Conservation (phyloP, 2,329 filamentous ascomycete genomes). For the Talaromyces sp. region DNA sequence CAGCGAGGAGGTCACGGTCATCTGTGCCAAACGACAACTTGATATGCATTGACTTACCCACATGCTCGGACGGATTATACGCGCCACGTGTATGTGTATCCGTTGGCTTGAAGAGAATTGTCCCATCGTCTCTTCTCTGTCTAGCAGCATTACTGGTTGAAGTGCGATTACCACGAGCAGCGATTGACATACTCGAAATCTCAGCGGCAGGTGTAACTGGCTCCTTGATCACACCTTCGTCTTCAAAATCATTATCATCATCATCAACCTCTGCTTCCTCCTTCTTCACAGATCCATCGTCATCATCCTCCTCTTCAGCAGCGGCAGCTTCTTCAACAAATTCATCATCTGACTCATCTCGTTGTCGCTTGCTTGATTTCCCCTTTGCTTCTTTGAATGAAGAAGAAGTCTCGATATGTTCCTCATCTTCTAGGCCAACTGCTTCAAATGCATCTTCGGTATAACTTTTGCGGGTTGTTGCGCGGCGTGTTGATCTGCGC, state of each 20-base stretch:
- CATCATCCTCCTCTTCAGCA: slow-evolving; percentile 18
- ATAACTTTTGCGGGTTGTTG: slow-evolving; percentile 32
- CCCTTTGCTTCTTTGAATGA: slow-evolving; percentile 18
- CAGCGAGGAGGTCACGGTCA: slow-evolving; percentile 47
- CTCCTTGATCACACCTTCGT: not conserved
- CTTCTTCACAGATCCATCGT: slow-evolving; percentile 15
- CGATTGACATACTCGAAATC: not conserved
- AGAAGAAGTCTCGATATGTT: slow-evolving; percentile 29
- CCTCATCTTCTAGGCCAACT: slow-evolving; percentile 35
- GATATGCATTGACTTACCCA: slow-evolving; percentile 45
- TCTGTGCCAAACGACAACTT: slow-evolving; percentile 51
- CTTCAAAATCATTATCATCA: not conserved
- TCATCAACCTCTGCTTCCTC: slow-evolving; percentile 15
- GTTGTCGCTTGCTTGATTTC: slow-evolving; percentile 17
- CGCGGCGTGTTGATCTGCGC: slow-evolving; percentile 36
- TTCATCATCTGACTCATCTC: slow-evolving; percentile 24
- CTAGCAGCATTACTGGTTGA: not conserved
- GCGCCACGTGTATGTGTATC: slow-evolving; percentile 39
- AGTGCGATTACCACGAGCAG: not conserved
- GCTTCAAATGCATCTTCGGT: slow-evolving; percentile 35
- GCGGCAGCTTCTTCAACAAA: slow-evolving; percentile 15
- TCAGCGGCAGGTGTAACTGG: not conserved
- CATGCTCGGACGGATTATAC: slow-evolving; percentile 33
- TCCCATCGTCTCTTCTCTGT: slow-evolving; percentile 24
- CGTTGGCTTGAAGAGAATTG: slow-evolving; percentile 21